Evolutionary conservation across 495 filamentous ascomycete species (phyloP).

Genomic region (Sabuloglossum arenarium): DNA sequence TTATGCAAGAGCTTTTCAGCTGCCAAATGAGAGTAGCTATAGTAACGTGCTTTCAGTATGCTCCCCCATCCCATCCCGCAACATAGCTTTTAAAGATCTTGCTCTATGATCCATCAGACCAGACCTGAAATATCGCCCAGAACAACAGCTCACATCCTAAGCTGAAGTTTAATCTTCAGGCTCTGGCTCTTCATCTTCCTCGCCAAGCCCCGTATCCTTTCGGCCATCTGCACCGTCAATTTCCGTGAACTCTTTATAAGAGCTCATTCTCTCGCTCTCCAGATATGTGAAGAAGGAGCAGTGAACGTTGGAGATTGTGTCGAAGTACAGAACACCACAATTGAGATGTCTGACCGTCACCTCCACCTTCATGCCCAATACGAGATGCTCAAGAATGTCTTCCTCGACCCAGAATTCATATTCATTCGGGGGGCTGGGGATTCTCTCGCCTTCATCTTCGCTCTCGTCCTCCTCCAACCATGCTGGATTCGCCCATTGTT

Average conservation of each 20-base stretch:
- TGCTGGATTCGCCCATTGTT: conserved; percentile 21
- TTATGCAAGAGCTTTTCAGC: no score
- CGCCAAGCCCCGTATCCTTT: neutral
- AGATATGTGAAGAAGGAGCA: conserved; percentile 38
- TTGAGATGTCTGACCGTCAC: conserved; percentile 35
- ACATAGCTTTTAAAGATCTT: no score
- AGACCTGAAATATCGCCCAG: neutral
- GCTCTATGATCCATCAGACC: neutral
- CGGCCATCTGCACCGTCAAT: neutral
- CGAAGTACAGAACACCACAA: conserved; percentile 28
- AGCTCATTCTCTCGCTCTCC: conserved; percentile 37
- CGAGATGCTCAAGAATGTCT: conserved; percentile 34
- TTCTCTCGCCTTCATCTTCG: conserved; percentile 16
- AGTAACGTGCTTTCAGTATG: no score
- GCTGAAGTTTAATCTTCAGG: neutral
- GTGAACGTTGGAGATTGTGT: conserved; percentile 31
- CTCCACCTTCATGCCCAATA: conserved; percentile 59
- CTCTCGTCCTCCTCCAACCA: conserved; percentile 22
- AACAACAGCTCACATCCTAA: neutral
- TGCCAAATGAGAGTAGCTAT: no score
- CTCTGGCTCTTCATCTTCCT: neutral
- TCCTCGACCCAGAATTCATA: conserved; percentile 52
- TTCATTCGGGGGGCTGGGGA: conserved; percentile 10
- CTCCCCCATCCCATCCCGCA: no score
- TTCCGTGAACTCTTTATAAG: neutral